Percentiles rank a stretch among this genome's conserved stretches.
Conservation (phyloP, 2,329 filamentous ascomycete genomes). For the Colletotrichum sidae region DNA sequence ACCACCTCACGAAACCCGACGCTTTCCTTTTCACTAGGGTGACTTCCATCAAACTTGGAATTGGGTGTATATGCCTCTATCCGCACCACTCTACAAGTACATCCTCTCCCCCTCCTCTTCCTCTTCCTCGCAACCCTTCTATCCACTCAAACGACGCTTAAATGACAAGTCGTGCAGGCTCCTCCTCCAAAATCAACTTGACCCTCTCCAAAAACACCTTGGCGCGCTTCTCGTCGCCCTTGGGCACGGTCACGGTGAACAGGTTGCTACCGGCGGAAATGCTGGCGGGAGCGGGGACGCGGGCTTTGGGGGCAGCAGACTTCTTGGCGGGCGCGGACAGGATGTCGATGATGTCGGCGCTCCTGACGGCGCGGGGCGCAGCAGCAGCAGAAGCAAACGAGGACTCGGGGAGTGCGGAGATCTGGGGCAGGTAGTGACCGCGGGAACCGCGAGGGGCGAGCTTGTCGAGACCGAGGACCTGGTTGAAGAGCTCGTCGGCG, state of each 20-base stretch:
- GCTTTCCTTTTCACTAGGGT: too few species aligned
- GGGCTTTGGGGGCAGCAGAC: slow-evolving; percentile 40
- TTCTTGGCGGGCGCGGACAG: slow-evolving; percentile 62
- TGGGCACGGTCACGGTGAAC: slow-evolving; percentile 84
- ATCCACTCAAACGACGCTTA: slow-evolving; percentile 46
- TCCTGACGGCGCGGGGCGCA: slow-evolving; percentile 44
- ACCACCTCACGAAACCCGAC: too few species aligned
- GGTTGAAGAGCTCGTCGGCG: slow-evolving; percentile 87
- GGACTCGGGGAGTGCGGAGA: slow-evolving; percentile 68
- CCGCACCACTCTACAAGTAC: too few species aligned
- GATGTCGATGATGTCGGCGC: slow-evolving; percentile 84
- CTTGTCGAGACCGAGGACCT: slow-evolving; percentile 79
- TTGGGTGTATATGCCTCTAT: too few species aligned
- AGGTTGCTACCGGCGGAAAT: slow-evolving; percentile 74
- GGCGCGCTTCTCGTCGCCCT: slow-evolving; percentile 84
- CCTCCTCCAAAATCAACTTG: slow-evolving; percentile 84
- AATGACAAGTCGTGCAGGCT: slow-evolving; percentile 80
- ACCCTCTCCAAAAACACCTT: slow-evolving; percentile 86
- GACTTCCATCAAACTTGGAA: too few species aligned
- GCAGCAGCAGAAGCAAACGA: slow-evolving; percentile 44
- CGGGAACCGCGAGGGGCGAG: slow-evolving; percentile 57
- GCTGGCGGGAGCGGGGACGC: slow-evolving; percentile 50
- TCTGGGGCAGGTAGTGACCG: slow-evolving; percentile 78
- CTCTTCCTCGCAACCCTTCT: too few species aligned
- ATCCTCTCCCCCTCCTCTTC: too few species aligned